Percentiles rank a stretch among this genome's conserved stretches.
Conservation (phyloP, 2,329 filamentous ascomycete genomes). For the Penicillium concentricum region DNA sequence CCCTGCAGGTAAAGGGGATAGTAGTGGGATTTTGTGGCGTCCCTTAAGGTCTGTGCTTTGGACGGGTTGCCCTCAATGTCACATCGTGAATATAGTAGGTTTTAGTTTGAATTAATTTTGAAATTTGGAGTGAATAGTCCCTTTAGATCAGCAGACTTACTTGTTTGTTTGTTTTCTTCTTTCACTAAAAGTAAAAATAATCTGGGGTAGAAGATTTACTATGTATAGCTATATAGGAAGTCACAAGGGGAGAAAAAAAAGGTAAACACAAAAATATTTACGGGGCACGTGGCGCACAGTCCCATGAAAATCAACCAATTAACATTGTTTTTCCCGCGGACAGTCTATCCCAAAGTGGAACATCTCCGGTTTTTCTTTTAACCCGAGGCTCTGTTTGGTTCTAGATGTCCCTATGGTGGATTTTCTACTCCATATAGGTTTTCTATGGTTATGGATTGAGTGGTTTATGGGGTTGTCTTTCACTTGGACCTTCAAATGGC, state of each 20-base stretch:
- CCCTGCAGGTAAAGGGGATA: background rate
- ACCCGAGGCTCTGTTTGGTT: conserved; percentile 8
- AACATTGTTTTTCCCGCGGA: background rate
- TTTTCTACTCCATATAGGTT: too few relatives aligned
- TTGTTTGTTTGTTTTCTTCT: background rate
- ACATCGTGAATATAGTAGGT: background rate
- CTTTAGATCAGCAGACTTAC: background rate
- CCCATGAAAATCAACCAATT: background rate
- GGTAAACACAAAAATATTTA: background rate
- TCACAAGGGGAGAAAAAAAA: background rate
- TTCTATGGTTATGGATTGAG: too few relatives aligned
- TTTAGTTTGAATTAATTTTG: background rate
- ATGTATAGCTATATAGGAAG: too few relatives aligned
- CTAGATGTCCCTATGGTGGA: too few relatives aligned
- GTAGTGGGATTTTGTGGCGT: conserved; percentile 9
- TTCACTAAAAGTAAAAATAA: background rate
- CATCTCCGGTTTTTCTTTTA: background rate
- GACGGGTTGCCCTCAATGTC: conserved; percentile 3
- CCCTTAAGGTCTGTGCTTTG: conserved; percentile 1
- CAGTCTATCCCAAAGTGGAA: conserved; percentile 3
- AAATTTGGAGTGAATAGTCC: too few relatives aligned
- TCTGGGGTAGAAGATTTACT: background rate
- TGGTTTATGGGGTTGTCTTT: background rate
- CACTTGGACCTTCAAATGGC: background rate
- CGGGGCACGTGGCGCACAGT: background rate